Base-by-base conservation (phyloP, 2,329 filamentous ascomycete genomes). In the Massarina eburnea region DNA sequence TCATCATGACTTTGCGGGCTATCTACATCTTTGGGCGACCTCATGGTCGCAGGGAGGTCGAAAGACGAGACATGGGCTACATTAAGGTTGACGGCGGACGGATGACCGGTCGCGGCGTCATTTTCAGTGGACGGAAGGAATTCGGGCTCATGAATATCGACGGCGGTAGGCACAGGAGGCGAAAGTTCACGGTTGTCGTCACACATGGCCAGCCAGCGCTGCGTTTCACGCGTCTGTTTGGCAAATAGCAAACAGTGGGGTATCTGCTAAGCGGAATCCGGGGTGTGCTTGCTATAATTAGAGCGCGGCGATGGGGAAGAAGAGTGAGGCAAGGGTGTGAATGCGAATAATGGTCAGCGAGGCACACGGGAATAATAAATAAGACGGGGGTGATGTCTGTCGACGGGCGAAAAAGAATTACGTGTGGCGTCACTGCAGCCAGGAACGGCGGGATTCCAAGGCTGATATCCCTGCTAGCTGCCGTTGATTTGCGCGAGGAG, bases 131-230 rank as follows among this genome's bases (percentile, higher is more conserved):
- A n/a, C 3, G 38, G 9, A 22, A 60, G 58, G 32, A 64, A 62
- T 15, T 39, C 49, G 20, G 59, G 55, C 34, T 62, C 59, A 34
- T 59, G 52, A 15, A 64, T 45, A 18, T 51, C 41, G 18, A 58
- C 46, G 8, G 57, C 61, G 7, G 54, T 51, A 18, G 56, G 58
- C 41, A 59, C 27, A 20, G 35, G 45, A 14, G 52, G 38, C 19
- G 49, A 36, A 29, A 45, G 45, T 27, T 46, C 45, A 33, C 47
- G 46, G 40, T 41, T 45, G 48, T 49, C 45, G 49, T 52, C 47
- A 26, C 52, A 50, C 60, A 64, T 65, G 30, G 45, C 44, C 41
- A 27, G 33, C 17, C 30, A 7, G 17, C 24, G 27, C 27, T 7
- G 27, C 4, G 27, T n/a, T n/a, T n/a, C n/a, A n/a, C n/a, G n/a